phyloP scores from a whole-genome alignment of 371 early-diverging fungal genomes.

The Zychaea mexicana region DNA sequence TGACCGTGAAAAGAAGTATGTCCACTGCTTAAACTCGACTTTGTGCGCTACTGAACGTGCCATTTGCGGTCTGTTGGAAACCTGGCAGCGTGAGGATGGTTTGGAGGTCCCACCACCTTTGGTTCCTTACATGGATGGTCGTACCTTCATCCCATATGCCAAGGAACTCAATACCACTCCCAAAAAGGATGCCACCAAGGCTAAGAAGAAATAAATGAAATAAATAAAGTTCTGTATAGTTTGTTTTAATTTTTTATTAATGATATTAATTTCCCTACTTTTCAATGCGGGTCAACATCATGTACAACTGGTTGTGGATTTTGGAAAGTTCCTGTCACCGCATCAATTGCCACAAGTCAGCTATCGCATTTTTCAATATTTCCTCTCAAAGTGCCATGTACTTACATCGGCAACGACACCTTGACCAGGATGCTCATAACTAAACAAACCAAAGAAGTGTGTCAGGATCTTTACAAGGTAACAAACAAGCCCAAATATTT shows the following conservation, averaged over 20 bases:
- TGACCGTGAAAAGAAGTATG: slow-evolving; percentile 96
- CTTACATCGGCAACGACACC: slow-evolving; percentile 26
- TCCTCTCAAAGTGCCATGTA: too few relatives aligned
- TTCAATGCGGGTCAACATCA: slow-evolving; percentile 22
- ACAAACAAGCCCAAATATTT: too few relatives aligned
- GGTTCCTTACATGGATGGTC: slow-evolving; percentile 93
- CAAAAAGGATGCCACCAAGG: slow-evolving; percentile 36
- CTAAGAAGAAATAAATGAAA: slow-evolving; percentile 3
- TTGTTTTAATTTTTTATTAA: neutral
- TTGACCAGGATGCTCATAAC: slow-evolving; percentile 29
- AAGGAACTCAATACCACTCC: slow-evolving; percentile 30
- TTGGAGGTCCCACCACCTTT: slow-evolving; percentile 87
- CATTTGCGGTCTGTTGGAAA: slow-evolving; percentile 98
- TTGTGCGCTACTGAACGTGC: slow-evolving; percentile 98
- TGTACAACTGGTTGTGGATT: slow-evolving; percentile 22
- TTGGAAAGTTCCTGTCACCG: slow-evolving; percentile 17
- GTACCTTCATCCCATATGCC: slow-evolving; percentile 88
- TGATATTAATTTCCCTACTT: neutral
- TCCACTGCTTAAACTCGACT: slow-evolving; percentile 99
- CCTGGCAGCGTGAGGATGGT: slow-evolving; percentile 95
- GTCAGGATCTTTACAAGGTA: too few relatives aligned
- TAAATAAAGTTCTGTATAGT: neutral
- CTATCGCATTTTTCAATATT: neutral
- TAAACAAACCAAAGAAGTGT: too few relatives aligned
- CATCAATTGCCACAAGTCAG: too few relatives aligned